A percentile compares a stretch with the other conserved stretches of the same genome.
Evolutionary conservation across 2,329 filamentous ascomycete genomes (phyloP).

Genomic region (Arthroderma sp.): DNA sequence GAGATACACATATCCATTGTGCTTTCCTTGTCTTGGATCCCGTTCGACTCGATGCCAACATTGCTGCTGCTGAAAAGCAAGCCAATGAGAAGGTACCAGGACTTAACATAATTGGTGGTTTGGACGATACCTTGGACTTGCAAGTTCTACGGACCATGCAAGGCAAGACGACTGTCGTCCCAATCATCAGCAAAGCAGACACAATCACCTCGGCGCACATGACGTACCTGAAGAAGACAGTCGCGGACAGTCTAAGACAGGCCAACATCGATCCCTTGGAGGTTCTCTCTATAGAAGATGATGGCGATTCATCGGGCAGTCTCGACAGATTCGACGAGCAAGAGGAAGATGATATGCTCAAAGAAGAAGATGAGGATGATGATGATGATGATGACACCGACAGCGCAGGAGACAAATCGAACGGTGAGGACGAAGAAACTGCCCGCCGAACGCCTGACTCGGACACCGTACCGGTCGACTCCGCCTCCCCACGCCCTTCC

Average conservation of each 20-base stretch:
- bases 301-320: conserved; percentile 42
- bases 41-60: conserved; percentile 67
- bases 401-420: neutral
- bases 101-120: conserved; percentile 42
- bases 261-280: conserved; percentile 80
- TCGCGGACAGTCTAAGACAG: conserved; percentile 77
- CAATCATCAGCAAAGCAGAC: conserved; percentile 91
- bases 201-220: conserved; percentile 94
- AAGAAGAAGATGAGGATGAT: conserved; percentile 20
- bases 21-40: conserved; percentile 89
- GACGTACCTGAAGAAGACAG: conserved; percentile 76
- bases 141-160: conserved; percentile 79
- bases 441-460: conserved; percentile 17
- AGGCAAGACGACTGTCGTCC: conserved; percentile 89
- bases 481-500: neutral
- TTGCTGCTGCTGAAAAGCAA: conserved; percentile 50
- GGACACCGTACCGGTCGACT: conserved; percentile 7
- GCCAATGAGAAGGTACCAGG: conserved; percentile 43
- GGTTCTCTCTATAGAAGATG: conserved; percentile 67
- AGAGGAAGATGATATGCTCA: conserved; percentile 30
- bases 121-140: conserved; percentile 82
- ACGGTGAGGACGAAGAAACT: neutral
- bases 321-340: conserved; percentile 35
- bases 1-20: conserved; percentile 95
- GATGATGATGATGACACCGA: conserved; percentile 6